Conservation (phyloP, 2,329 filamentous ascomycete genomes). For the Venturia pyrina region DNA sequence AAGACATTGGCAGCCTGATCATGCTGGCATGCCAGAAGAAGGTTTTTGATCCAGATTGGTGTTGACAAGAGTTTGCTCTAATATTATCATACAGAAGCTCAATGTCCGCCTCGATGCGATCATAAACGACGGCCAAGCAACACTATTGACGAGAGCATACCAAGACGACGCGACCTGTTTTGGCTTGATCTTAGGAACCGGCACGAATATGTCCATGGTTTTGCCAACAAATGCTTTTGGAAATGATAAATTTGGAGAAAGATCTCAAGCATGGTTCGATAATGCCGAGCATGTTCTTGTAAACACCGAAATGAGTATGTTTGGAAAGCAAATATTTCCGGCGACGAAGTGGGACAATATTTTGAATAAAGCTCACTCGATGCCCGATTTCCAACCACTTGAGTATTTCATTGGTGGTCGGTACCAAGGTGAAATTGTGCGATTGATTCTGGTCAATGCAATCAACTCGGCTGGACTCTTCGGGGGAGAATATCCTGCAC, state of each 20-base stretch:
- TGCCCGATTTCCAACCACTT: conserved; percentile 54
- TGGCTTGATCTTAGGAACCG: conserved; percentile 55
- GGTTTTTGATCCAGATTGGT: conserved; percentile 19
- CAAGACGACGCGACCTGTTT: conserved; percentile 50
- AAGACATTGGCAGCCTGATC: conserved; percentile 50
- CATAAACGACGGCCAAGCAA: conserved; percentile 54
- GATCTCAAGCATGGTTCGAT: conserved; percentile 45
- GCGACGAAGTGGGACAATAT: conserved; percentile 52
- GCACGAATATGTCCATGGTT: conserved; percentile 54
- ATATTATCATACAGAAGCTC: conserved; percentile 28
- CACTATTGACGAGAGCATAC: conserved; percentile 52
- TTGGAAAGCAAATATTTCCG: conserved; percentile 48
- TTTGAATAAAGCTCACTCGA: conserved; percentile 45
- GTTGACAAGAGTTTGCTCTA: background rate
- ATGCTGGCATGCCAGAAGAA: conserved; percentile 46
- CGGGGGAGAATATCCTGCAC: conserved; percentile 45
- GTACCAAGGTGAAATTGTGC: conserved; percentile 54
- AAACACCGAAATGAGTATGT: conserved; percentile 59
- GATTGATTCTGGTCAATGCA: conserved; percentile 51
- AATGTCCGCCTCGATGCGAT: conserved; percentile 52
- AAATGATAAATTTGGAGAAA: conserved; percentile 43
- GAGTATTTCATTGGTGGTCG: conserved; percentile 55
- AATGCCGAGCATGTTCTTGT: conserved; percentile 51
- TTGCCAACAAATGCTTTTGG: conserved; percentile 46
- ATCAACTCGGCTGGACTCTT: conserved; percentile 47